Evolutionary conservation across 2,329 filamentous ascomycete genomes (phyloP).

Genomic region (Aspergillus tamarii): DNA sequence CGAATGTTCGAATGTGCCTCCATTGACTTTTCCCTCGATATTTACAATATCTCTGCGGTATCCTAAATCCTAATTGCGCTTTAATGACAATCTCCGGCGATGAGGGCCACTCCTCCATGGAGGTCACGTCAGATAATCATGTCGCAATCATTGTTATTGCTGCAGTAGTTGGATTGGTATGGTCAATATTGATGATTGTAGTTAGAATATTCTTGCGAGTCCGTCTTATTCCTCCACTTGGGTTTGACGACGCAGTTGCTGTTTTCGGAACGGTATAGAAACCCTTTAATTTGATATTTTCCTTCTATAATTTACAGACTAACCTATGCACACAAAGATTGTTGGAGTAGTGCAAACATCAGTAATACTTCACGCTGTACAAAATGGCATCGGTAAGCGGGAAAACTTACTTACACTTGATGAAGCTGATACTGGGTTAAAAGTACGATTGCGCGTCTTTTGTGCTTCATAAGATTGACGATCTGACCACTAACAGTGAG

Average conservation of each 20-base stretch:
- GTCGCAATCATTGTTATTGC: background rate
- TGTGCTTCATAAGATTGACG: too few relatives aligned
- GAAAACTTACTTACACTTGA: background rate
- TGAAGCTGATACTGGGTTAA: background rate
- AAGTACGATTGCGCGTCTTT: background rate
- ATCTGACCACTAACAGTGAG: too few relatives aligned
- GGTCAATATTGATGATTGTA: background rate
- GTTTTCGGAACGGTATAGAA: background rate
- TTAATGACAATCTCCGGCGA: background rate
- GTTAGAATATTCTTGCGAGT: background rate
- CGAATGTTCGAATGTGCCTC: too few relatives aligned
- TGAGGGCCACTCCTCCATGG: background rate
- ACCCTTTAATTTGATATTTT: background rate
- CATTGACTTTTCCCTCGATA: too few relatives aligned
- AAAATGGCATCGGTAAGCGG: conserved; percentile 1
- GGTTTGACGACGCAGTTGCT: background rate
- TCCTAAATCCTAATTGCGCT: background rate
- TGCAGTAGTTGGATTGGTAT: background rate
- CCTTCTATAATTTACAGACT: background rate
- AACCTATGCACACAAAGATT: background rate
- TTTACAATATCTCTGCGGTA: background rate
- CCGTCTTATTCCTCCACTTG: background rate
- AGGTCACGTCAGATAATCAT: background rate
- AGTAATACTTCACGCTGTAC: background rate
- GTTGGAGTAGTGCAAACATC: conserved; percentile 3